A percentile compares a stretch with the other conserved stretches of the same genome.
phyloP scores from a whole-genome alignment of 1,284 basidiomycete genomes.

The Cryptococcus sp. region DNA sequence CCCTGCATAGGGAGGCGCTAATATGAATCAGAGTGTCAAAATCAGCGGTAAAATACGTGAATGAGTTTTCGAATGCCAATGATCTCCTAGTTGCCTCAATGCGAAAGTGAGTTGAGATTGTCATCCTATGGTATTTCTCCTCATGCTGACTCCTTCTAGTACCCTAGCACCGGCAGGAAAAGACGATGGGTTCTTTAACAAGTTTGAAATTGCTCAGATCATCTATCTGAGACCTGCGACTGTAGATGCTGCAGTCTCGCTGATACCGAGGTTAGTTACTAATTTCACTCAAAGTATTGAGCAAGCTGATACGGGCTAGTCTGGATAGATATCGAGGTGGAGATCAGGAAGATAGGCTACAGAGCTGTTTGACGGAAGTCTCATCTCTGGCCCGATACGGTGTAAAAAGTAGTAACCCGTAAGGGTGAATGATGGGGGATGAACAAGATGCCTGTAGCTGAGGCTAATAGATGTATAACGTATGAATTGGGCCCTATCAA shows the following conservation, averaged over 20 bases:
- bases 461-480: no score
- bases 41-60: slow-evolving; percentile 33
- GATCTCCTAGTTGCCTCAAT: slow-evolving; percentile 30
- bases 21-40: slow-evolving; percentile 34
- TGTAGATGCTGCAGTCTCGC: slow-evolving; percentile 38
- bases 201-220: slow-evolving; percentile 44
- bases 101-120: slow-evolving; percentile 28
- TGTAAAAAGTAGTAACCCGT: background rate
- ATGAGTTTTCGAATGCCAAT: slow-evolving; percentile 34
- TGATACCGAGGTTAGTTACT: slow-evolving; percentile 39
- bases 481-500: no score
- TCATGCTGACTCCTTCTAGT: slow-evolving; percentile 5
- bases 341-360: slow-evolving; percentile 28
- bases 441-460: no score
- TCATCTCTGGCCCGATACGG: slow-evolving; percentile 25
- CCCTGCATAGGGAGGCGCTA: background rate
- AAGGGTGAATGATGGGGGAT: no score
- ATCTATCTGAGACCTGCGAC: slow-evolving; percentile 39
- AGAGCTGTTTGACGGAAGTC: slow-evolving; percentile 34
- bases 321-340: slow-evolving; percentile 36
- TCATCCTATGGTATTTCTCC: no score
- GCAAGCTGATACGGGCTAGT: slow-evolving; percentile 15
- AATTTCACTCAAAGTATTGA: background rate
- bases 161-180: slow-evolving; percentile 14
- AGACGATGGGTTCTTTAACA: slow-evolving; percentile 36